Evolutionary conservation across 495 filamentous ascomycete genomes (phyloP).

Genomic region (Aspergillus conjunctus): DNA sequence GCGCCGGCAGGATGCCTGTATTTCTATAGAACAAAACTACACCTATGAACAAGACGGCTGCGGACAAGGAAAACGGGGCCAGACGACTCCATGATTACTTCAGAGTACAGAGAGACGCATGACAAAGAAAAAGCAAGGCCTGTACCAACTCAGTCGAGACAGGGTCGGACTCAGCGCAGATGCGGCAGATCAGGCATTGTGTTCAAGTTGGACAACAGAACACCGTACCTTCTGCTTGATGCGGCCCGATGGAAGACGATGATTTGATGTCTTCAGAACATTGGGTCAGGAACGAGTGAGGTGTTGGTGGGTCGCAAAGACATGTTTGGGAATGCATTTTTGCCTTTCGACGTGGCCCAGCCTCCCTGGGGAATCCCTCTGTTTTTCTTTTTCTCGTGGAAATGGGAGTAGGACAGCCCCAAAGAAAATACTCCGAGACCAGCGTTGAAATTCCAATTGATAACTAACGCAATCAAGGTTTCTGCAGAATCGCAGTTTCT

Average conservation of each 20-base stretch:
- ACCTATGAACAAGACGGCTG: background rate
- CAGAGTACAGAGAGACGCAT: background rate
- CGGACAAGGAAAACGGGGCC: background rate
- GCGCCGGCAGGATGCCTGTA: background rate
- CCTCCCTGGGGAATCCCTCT: background rate
- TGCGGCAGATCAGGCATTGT: background rate
- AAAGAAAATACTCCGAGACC: background rate
- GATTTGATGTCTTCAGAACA: slow-evolving; percentile 12
- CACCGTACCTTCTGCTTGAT: slow-evolving; percentile 1
- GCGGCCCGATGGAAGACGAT: background rate
- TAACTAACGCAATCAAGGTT: background rate
- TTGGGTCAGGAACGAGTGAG: background rate
- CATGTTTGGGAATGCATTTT: slow-evolving; percentile 5
- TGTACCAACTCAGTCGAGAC: slow-evolving; percentile 8
- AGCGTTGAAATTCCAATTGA: background rate
- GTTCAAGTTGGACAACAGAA: slow-evolving; percentile 4
- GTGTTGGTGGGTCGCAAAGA: background rate
- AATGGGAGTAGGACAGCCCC: background rate
- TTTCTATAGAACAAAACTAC: slow-evolving; percentile 5
- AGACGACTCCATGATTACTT: background rate
- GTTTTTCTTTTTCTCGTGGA: background rate
- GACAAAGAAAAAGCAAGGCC: slow-evolving; percentile 8
- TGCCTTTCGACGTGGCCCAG: background rate
- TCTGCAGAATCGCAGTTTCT: background rate
- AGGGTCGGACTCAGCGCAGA: background rate